Evolutionary conservation across 2,329 filamentous ascomycete species (phyloP).

Genomic region (Dendryphion nanum): DNA sequence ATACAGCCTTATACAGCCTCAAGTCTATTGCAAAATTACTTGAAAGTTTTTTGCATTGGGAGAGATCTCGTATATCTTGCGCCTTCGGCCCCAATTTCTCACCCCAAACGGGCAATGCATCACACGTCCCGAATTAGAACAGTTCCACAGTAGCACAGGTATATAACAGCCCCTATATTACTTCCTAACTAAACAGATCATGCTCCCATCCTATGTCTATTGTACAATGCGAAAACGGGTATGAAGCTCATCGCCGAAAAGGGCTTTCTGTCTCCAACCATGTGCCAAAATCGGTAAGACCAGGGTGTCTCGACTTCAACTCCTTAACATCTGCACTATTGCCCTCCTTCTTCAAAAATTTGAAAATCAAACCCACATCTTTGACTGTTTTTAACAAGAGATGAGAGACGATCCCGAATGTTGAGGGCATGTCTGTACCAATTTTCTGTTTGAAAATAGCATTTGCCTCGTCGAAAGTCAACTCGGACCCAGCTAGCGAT

Average conservation of each 20-base stretch:
- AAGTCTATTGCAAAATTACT: too few species aligned
- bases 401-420: conserved; percentile 35
- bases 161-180: not conserved
- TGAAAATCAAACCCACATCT: conserved; percentile 28
- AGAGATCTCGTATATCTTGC: conserved; percentile 1
- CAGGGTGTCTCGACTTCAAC: not conserved
- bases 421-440: conserved; percentile 41
- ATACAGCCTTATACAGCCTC: too few species aligned
- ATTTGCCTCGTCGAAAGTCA: conserved; percentile 43
- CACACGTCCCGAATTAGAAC: conserved; percentile 4
- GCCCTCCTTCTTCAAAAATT: not conserved
- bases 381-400: conserved; percentile 33
- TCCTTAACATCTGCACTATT: not conserved
- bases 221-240: too few species aligned
- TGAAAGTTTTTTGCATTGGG: too few species aligned
- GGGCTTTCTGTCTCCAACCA: conserved; percentile 48
- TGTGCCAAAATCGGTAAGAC: conserved; percentile 7
- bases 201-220: too few species aligned
- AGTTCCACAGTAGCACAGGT: too few species aligned
- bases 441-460: conserved; percentile 44
- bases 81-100: not conserved
- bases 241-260: conserved; percentile 9
- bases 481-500: conserved; percentile 50
- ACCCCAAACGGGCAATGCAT: conserved; percentile 4
- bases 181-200: too few species aligned